Conservation (phyloP, 345 rosid genomes). For the Populus simonii region DNA sequence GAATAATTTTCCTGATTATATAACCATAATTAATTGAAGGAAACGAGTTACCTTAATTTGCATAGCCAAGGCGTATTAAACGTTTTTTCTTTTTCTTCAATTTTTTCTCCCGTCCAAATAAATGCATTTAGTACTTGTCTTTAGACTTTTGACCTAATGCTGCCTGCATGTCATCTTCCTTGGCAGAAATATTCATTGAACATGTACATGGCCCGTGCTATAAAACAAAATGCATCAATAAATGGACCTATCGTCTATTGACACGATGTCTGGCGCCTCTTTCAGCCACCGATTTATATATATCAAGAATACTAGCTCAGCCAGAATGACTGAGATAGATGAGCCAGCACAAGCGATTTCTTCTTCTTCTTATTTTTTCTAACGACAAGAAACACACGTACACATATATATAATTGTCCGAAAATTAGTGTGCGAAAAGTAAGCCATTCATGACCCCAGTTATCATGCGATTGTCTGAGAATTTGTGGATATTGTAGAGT, state of each 20-base stretch:
- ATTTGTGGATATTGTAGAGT: not conserved
- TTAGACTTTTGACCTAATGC: not conserved
- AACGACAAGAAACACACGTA: no score
- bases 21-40: no score
- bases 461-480: no score
- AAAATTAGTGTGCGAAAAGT: no score
- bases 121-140: not conserved
- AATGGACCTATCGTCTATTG: not conserved
- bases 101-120: not conserved
- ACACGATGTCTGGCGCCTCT: not conserved
- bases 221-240: not conserved
- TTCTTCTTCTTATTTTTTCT: no score
- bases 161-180: rapidly evolving
- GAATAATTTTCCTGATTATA: no score
- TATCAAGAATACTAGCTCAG: not conserved
- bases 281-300: not conserved
- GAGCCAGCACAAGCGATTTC: not conserved
- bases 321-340: not conserved
- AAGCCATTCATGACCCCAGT: no score
- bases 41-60: no score
- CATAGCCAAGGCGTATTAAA: no score
- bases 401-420: no score
- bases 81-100: not conserved
- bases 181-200: no score
- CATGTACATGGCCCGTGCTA: not conserved